A percentile compares a stretch with the other conserved stretches of the same genome.
Conservation (phyloP, 2,329 filamentous ascomycete genomes). For the Colletotrichum tropicale region DNA sequence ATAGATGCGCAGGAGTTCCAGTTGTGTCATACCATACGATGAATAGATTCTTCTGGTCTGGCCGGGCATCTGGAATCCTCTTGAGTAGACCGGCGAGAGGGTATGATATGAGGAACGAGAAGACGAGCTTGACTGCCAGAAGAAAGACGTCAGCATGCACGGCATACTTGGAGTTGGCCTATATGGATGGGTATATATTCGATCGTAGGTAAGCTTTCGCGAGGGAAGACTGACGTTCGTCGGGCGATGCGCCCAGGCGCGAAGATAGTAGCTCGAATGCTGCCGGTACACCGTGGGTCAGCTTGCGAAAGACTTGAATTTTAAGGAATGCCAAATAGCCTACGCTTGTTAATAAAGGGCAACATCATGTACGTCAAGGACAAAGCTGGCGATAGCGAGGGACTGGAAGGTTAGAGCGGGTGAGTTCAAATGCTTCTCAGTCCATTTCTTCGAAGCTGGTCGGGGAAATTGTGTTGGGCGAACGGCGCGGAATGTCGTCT, state of each 20-base stretch:
- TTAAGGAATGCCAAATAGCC: background rate
- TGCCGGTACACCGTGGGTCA: slow-evolving; percentile 23
- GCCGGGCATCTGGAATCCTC: slow-evolving; percentile 83
- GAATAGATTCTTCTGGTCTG: slow-evolving; percentile 87
- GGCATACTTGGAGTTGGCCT: background rate
- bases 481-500: background rate
- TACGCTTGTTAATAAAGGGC: slow-evolving; percentile 31
- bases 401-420: background rate
- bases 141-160: background rate
- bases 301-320: background rate
- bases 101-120: slow-evolving; percentile 89
- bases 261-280: slow-evolving; percentile 48
- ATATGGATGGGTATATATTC: slow-evolving; percentile 22
- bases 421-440: background rate
- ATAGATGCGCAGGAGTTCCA: background rate
- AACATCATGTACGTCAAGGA: slow-evolving; percentile 25
- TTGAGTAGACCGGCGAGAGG: slow-evolving; percentile 89
- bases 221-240: slow-evolving; percentile 45
- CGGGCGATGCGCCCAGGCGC: slow-evolving; percentile 46
- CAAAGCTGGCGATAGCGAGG: background rate
- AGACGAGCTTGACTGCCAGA: slow-evolving; percentile 83
- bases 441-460: background rate
- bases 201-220: slow-evolving; percentile 29
- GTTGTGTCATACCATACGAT: slow-evolving; percentile 67
- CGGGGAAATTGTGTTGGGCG: no score